Percentiles rank a stretch among this genome's conserved stretches.
Evolutionary conservation across 352 stramenopile species (phyloP).

Genomic region (Phytophthora sansomeana): DNA sequence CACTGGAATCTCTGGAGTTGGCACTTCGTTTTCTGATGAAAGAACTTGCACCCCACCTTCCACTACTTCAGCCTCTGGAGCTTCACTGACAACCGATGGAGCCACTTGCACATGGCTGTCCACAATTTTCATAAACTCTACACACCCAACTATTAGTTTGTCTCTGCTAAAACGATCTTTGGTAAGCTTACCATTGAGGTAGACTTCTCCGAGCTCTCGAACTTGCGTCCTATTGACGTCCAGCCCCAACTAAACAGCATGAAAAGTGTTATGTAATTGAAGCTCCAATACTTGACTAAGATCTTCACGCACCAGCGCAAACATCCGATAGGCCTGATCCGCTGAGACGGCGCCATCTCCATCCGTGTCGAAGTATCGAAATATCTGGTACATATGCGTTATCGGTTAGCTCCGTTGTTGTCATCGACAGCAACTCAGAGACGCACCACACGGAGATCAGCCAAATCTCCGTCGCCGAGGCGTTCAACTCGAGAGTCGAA

Average conservation of each 20-base stretch:
- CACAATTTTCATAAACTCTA: constrained; percentile 82
- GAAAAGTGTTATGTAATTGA: neutral
- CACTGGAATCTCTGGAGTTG: neutral
- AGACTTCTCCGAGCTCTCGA: constrained; percentile 66
- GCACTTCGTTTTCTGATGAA: neutral
- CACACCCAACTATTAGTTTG: neutral
- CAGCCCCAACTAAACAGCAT: constrained; percentile 51
- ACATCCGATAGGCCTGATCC: constrained; percentile 68
- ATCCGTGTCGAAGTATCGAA: constrained; percentile 80
- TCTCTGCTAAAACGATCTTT: no score
- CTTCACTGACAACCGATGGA: constrained; percentile 5
- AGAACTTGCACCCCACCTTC: neutral
- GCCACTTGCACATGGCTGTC: constrained; percentile 53
- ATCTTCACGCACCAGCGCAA: constrained; percentile 50
- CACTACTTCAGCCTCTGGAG: neutral
- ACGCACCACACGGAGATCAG: constrained; percentile 57
- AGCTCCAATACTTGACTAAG: neutral
- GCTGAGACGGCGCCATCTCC: constrained; percentile 64
- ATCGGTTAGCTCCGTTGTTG: neutral
- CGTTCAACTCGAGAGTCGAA: constrained; percentile 68
- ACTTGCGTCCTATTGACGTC: constrained; percentile 62
- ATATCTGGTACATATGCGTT: constrained; percentile 57
- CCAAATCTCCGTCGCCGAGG: constrained; percentile 57
- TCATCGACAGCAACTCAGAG: neutral
- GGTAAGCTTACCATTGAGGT: constrained; percentile 51